Base-by-base conservation (phyloP, 2,329 filamentous ascomycete species). In the Paracorniculantispora psalliotae region DNA sequence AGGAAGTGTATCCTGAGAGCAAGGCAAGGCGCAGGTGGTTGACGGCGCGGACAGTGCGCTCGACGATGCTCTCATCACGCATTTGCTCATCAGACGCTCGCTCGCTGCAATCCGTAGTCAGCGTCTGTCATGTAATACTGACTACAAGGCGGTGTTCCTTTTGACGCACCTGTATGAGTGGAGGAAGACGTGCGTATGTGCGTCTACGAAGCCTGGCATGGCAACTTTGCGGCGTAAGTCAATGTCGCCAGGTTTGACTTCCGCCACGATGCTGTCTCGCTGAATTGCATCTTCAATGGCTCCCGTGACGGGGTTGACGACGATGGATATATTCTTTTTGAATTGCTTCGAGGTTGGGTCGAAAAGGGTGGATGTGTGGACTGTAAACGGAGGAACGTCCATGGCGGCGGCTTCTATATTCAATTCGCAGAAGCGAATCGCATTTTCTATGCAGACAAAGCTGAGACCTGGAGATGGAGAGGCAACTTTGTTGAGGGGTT, bases 1-100 rank as follows among this genome's bases (percentile, higher is more conserved):
- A 83, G 2, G 81, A 84, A 0, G 81, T 86, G 71, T 81, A 85
- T 7, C 83, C 83, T 0, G 82, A 80, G 21, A 80, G 69, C 10
- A 86, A 72, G 1, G 80, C 82, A 0, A 75, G 73, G 47, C 78
- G 78, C 61, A 76, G 76, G 62, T 83, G 78, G 61, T 83, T 81
- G 8, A 78, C 77, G 0, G 79, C 78, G 19, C 83, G 78, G 50
- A 86, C 75, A 25, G 79, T 74, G 23, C 82, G 73, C 65, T 86
- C 83, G 8, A 83, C 76, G n/a, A 81, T 68, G 59, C 79, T 81
- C 63, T 85, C 81, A 61, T 85, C 81, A 37, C 82, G 78, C 69
- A 83, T 80, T 65, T 86, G 83, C 41, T 79, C 67, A 4, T 73
- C 61, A 5, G 73, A 67, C 6, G 70, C 61, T 9, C 73, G 71